Evolutionary conservation across 1,284 basidiomycete species (phyloP).

Genomic region (Cryptococcus sp.): DNA sequence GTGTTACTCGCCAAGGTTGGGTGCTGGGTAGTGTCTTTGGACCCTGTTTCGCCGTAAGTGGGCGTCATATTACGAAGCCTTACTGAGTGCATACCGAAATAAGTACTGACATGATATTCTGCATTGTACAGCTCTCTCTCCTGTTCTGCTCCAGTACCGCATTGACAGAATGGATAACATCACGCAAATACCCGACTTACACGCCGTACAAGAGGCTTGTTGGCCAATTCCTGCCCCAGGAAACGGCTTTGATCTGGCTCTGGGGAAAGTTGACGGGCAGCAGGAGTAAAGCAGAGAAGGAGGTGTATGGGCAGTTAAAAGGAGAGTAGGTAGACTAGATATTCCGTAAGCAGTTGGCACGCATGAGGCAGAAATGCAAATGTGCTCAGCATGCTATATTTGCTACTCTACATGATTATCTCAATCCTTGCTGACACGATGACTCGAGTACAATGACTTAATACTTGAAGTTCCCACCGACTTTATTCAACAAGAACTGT

Average conservation of each 20-base stretch:
- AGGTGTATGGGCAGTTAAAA: slow-evolving; percentile 9
- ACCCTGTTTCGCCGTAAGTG: slow-evolving; percentile 41
- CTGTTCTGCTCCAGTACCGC: slow-evolving; percentile 73
- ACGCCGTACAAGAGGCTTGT: slow-evolving; percentile 72
- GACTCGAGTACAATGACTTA: background rate
- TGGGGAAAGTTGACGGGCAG: slow-evolving; percentile 34
- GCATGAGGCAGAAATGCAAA: no score
- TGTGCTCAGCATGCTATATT: no score
- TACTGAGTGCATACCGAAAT: background rate
- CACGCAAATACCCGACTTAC: slow-evolving; percentile 76
- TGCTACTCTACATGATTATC: no score
- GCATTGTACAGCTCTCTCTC: slow-evolving; percentile 46
- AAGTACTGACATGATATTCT: background rate
- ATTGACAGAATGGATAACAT: slow-evolving; percentile 78
- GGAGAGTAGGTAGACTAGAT: background rate
- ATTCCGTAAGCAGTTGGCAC: no score
- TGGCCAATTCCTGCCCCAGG: slow-evolving; percentile 72
- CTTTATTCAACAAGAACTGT: slow-evolving; percentile 25
- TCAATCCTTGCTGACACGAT: no score
- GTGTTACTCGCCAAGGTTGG: slow-evolving; percentile 28
- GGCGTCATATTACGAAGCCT: background rate
- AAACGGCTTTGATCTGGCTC: slow-evolving; percentile 55
- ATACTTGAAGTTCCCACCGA: slow-evolving; percentile 33
- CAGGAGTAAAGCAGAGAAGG: slow-evolving; percentile 5
- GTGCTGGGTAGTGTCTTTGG: slow-evolving; percentile 30